These are phyloP conservation scores for Didymella pinodella DNA, from an alignment of 2,329 filamentous ascomycete species.

Conservation along the genomic window DNA sequence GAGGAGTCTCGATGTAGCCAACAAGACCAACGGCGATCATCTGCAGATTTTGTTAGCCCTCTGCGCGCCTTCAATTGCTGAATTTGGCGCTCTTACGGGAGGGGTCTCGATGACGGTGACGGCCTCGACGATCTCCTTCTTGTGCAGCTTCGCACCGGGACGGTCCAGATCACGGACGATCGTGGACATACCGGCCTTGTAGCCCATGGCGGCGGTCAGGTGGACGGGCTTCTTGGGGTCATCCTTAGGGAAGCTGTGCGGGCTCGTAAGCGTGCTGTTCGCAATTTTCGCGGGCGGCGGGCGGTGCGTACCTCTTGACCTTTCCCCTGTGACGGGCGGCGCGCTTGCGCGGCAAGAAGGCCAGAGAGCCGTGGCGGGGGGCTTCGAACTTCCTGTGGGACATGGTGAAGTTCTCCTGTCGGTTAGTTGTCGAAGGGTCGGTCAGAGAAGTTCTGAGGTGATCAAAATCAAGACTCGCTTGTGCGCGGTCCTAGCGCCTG, in stretches of 20 bases:
- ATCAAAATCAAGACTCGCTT: constrained; percentile 6
- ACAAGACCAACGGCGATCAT: constrained; percentile 99
- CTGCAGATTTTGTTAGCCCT: constrained; percentile 62
- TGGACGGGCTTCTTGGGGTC: constrained; percentile 99
- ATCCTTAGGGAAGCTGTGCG: constrained; percentile 95
- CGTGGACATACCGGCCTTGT: constrained; percentile 99
- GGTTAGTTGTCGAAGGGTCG: constrained; percentile 36
- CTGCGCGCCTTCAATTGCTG: constrained; percentile 58
- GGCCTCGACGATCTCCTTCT: constrained; percentile 64
- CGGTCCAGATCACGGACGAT: constrained; percentile 99
- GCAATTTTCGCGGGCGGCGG: constrained; percentile 24
- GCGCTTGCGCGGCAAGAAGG: constrained; percentile 74
- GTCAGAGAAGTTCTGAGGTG: no score
- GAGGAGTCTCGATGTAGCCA: constrained; percentile 99
- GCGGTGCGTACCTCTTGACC: constrained; percentile 91
- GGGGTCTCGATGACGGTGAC: constrained; percentile 54
- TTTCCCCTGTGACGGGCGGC: constrained; percentile 93
- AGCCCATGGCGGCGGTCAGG: constrained; percentile 97
- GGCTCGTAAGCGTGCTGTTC: constrained; percentile 37
- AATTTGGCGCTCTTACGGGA: constrained; percentile 75
- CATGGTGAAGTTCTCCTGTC: constrained; percentile 52
- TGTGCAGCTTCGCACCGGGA: constrained; percentile 99
- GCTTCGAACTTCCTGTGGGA: constrained; percentile 79
- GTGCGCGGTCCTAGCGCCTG: constrained; percentile 2
- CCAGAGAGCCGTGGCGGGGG: constrained; percentile 85